Evolutionary conservation across 2,329 filamentous ascomycete species (phyloP).

Genomic region (Claviceps humidiphila): DNA sequence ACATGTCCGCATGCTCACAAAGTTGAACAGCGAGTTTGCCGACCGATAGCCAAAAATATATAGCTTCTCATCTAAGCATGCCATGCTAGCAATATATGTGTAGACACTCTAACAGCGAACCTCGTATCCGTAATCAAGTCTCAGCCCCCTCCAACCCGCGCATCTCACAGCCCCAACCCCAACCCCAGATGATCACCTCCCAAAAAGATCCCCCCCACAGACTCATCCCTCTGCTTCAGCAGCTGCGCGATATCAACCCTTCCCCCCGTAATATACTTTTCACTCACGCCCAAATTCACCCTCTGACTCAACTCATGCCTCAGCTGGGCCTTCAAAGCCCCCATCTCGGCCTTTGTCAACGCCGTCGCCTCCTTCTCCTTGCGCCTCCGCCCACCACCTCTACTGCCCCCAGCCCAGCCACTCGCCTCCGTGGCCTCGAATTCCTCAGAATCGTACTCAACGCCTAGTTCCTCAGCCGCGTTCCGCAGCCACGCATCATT

Average conservation of each 20-base stretch:
- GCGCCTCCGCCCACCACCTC: constrained; percentile 59
- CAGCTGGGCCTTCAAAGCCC: constrained; percentile 56
- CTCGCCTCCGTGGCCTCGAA: constrained; percentile 64
- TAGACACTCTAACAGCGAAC: background rate
- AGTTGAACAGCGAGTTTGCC: too few relatives aligned
- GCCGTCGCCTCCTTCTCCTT: constrained; percentile 58
- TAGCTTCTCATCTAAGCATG: background rate
- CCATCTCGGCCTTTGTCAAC: constrained; percentile 62
- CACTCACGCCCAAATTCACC: constrained; percentile 79
- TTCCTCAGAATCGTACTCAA: constrained; percentile 86
- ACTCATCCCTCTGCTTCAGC: constrained; percentile 43
- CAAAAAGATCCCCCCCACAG: constrained; percentile 19
- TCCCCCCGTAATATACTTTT: constrained; percentile 72
- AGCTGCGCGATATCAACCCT: constrained; percentile 71
- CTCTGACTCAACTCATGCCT: constrained; percentile 55
- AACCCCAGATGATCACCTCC: constrained; percentile 27
- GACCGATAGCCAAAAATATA: background rate
- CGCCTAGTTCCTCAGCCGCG: constrained; percentile 82
- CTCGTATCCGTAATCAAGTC: too few relatives aligned
- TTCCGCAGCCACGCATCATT: constrained; percentile 75
- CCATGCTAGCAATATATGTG: background rate
- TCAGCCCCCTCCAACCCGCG: too few relatives aligned
- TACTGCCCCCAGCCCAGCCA: constrained; percentile 46
- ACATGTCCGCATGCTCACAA: too few relatives aligned
- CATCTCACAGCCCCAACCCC: constrained; percentile 3